phyloP scores from a whole-genome alignment of 257 asterid genomes.

The Lithospermum erythrorhizon region DNA sequence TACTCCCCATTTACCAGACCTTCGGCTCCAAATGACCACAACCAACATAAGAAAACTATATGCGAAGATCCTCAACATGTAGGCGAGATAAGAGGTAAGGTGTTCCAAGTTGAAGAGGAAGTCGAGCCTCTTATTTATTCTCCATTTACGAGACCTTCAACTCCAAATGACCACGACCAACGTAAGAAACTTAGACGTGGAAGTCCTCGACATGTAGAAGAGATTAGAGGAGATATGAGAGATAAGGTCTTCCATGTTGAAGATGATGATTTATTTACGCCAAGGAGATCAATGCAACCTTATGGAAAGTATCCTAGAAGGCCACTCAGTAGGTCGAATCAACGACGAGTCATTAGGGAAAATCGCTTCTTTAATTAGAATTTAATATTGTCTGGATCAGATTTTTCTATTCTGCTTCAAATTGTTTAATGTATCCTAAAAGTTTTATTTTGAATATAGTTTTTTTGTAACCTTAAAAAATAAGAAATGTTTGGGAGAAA shows the following conservation, averaged over 20 bases:
- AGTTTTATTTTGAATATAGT: too few relatives aligned
- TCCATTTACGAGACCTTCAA: neutral
- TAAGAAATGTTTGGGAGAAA: too few relatives aligned
- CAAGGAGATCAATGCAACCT: too few relatives aligned
- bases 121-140: constrained; percentile 9
- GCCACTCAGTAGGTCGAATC: too few relatives aligned
- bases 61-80: neutral
- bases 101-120: too few relatives aligned
- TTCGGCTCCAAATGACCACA: neutral
- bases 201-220: neutral
- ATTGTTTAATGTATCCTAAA: too few relatives aligned
- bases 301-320: too few relatives aligned
- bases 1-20: neutral
- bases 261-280: constrained; percentile 1
- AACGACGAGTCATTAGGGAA: too few relatives aligned
- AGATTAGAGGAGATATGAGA: constrained; percentile 1
- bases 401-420: too few relatives aligned
- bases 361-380: too few relatives aligned
- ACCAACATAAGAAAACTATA: neutral
- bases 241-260: neutral
- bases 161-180: neutral
- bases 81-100: neutral
- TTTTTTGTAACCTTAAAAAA: too few relatives aligned
- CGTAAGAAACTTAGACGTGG: neutral
- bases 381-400: too few relatives aligned